Evolutionary conservation across 139 green algal species (phyloP).

Genomic region (Ettlia oleoabundans): DNA sequence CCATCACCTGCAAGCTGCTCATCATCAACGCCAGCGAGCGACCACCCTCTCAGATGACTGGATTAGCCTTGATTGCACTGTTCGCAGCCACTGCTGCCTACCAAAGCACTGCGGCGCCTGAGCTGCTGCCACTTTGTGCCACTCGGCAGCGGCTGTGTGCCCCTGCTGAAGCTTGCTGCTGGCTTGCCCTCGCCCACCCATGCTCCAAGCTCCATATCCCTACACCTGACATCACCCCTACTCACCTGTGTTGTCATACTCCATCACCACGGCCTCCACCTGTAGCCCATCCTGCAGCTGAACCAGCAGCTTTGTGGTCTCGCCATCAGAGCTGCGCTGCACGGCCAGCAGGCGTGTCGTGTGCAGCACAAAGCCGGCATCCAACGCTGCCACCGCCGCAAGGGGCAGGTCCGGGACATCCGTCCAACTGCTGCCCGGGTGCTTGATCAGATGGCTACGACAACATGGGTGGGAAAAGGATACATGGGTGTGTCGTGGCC

Average conservation of each 20-base stretch:
- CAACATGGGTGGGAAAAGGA: neutral
- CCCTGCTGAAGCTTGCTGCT: too few relatives aligned
- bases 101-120: too few relatives aligned
- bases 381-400: slow-evolving; percentile 58
- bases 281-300: slow-evolving; percentile 91
- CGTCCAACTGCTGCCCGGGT: slow-evolving; percentile 60
- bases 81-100: too few relatives aligned
- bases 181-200: too few relatives aligned
- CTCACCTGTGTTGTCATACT: slow-evolving; percentile 77
- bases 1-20: too few relatives aligned
- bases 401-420: slow-evolving; percentile 80
- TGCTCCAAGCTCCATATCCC: too few relatives aligned
- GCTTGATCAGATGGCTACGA: slow-evolving; percentile 67
- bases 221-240: neutral
- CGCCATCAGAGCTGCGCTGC: slow-evolving; percentile 64
- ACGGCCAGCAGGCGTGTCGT: slow-evolving; percentile 62
- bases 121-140: too few relatives aligned
- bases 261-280: slow-evolving; percentile 92
- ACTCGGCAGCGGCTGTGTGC: too few relatives aligned
- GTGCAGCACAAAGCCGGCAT: slow-evolving; percentile 59
- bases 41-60: too few relatives aligned
- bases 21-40: too few relatives aligned
- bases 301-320: slow-evolving; percentile 90
- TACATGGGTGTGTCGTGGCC: neutral
- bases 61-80: too few relatives aligned